Evolutionary conservation across 768 basidiomycete species (phyloP).

Genomic region (Butyriboletus loyo): DNA sequence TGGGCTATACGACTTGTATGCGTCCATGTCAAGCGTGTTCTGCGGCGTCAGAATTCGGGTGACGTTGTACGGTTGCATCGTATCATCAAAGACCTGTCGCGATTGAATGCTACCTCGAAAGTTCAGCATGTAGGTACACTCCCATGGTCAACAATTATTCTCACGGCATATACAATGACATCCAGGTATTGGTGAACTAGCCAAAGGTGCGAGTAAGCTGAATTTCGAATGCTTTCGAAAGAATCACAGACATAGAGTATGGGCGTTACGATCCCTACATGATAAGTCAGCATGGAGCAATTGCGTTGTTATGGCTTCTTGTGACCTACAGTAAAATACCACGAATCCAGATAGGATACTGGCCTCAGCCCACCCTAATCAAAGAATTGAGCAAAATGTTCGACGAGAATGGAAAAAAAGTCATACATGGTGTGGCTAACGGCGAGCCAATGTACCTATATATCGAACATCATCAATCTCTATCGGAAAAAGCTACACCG

Average conservation of each 20-base stretch:
- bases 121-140: neutral
- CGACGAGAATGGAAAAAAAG: neutral
- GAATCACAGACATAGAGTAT: constrained; percentile 48
- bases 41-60: constrained; percentile 51
- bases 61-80: constrained; percentile 54
- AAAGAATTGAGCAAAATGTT: neutral
- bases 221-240: constrained; percentile 32
- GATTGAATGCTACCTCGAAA: constrained; percentile 49
- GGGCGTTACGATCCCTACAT: constrained; percentile 31
- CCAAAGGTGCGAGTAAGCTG: neutral
- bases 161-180: constrained; percentile 56
- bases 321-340: constrained; percentile 60
- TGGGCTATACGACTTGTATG: constrained; percentile 55
- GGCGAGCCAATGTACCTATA: constrained; percentile 40
- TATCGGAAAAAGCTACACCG: neutral
- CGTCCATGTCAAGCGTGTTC: constrained; percentile 50
- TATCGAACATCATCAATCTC: neutral
- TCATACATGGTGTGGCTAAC: constrained; percentile 63
- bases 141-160: constrained; percentile 14
- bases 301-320: neutral
- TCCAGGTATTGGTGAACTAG: constrained; percentile 63
- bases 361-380: constrained; percentile 68
- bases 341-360: constrained; percentile 66
- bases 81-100: constrained; percentile 61
- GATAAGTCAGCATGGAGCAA: neutral